phyloP scores from a whole-genome alignment of 768 basidiomycete genomes.

The Xerocomus spinulosus region DNA sequence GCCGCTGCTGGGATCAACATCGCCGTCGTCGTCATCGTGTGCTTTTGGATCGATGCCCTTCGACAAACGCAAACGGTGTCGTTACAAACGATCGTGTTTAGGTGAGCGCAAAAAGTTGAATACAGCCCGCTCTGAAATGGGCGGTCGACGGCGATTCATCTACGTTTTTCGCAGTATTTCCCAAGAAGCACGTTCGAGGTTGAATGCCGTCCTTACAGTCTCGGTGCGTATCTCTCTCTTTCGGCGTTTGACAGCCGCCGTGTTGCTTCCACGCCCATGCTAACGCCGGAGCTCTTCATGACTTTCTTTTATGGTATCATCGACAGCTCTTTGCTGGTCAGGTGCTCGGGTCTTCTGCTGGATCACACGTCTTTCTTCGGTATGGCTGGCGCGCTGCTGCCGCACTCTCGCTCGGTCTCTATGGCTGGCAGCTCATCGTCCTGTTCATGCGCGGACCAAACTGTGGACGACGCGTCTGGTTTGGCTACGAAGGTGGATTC shows the following conservation, averaged over 20 bases:
- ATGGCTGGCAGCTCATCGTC: conserved; percentile 32
- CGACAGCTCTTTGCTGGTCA: conserved; percentile 34
- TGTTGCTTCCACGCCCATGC: too few species aligned
- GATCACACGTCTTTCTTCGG: conserved; percentile 39
- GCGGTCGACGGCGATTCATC: neutral
- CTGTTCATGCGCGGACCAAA: conserved; percentile 37
- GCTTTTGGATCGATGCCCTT: conserved; percentile 39
- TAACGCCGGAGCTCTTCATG: too few species aligned
- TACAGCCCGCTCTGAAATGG: neutral
- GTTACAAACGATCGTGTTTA: conserved; percentile 25
- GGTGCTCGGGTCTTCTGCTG: conserved; percentile 40
- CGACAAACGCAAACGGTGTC: conserved; percentile 39
- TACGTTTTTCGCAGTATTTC: conserved; percentile 26
- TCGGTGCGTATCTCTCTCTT: conserved; percentile 19
- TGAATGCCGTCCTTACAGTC: conserved; percentile 26
- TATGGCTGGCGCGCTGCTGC: conserved; percentile 37
- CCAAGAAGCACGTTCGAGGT: conserved; percentile 25
- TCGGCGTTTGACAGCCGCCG: neutral
- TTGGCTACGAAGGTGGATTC: conserved; percentile 43
- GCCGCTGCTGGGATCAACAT: conserved; percentile 37
- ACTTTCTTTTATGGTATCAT: too few species aligned
- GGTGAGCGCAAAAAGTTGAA: conserved; percentile 11
- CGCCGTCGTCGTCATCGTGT: conserved; percentile 36
- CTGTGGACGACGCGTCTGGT: conserved; percentile 41
- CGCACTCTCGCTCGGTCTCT: conserved; percentile 32